Base-by-base conservation (phyloP, 805 yeast species). In the Pichia manshurica region DNA sequence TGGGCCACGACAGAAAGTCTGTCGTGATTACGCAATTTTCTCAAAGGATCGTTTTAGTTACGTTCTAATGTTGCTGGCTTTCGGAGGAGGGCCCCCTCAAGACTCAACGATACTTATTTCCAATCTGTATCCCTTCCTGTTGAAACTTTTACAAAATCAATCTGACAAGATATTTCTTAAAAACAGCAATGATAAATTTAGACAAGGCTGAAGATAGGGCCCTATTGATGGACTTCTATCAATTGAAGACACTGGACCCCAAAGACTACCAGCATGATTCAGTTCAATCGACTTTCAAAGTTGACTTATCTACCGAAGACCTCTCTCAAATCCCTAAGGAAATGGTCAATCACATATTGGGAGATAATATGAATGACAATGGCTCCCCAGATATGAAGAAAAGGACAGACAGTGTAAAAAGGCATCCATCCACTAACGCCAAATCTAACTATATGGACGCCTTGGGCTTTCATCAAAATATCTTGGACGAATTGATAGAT, bases 381-480 rank as follows among this genome's bases (percentile, higher is more conserved):
- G 12, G 17, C 12, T n/a, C 36, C 8, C 8, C 16, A 6, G 8
- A 33, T 15, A 42, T 22, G 1, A 33, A 16, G 0, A 15, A 19
- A 9, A 41, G 42, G 16, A 43, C 38, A 9, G 33, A 21, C 1
- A 38, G 44, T 21, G 8, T 31, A 9, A 46, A 23, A 15, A 37
- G 42, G n/a, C 21, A 36, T 3, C 25, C 17, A 3, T 28, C 44
- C 8, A 28, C 47, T 12, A 38, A 49, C 7, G 38, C 38, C 6
- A 52, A 50, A 22, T 21, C 46, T 10, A 49, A 50, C 25, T 52
- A 53, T 17, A 21, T 39, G 5, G 88, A 82, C 55, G 86, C 87
- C 1, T 62, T 82, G 49, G 82, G 81, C 4, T 72, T 73, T 25
- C 69, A 72, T n/a, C 67, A 65, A 21, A 70, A 77, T 3, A 66